Conservation (phyloP, 495 filamentous ascomycete species). For the Penicillium nucicola region DNA sequence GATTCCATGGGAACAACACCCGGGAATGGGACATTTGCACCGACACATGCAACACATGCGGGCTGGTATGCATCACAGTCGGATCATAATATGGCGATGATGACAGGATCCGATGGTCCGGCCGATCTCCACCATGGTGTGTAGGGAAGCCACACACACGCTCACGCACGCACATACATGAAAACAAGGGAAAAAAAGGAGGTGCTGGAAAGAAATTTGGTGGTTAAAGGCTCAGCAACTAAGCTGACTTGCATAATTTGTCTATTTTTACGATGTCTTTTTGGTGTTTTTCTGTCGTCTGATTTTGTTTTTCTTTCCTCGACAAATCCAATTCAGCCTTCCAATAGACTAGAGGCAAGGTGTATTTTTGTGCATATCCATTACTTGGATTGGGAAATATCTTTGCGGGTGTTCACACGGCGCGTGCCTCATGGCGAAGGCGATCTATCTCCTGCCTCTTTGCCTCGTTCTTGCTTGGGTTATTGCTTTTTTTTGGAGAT, state of each 20-base stretch:
- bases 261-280: not conserved
- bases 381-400: constrained; percentile 1
- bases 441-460: constrained; percentile 1
- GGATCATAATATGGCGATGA: constrained; percentile 13
- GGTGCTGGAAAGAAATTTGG: not conserved
- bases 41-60: constrained; percentile 6
- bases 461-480: not conserved
- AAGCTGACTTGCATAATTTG: constrained; percentile 10
- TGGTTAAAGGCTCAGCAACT: not conserved
- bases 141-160: constrained; percentile 3
- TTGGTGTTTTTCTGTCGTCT: not conserved
- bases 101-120: constrained; percentile 13
- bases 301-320: no score
- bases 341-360: constrained; percentile 12
- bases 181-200: constrained; percentile 2
- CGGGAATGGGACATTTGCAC: constrained; percentile 19
- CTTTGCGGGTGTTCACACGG: constrained; percentile 8
- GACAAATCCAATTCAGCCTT: not conserved
- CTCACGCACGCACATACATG: not conserved
- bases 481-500: not conserved
- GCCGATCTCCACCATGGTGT: constrained; percentile 21
- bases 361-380: constrained; percentile 7
- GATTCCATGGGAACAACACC: constrained; percentile 8
- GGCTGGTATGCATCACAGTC: constrained; percentile 15
- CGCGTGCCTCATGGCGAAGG: not conserved